Evolutionary conservation across 2,329 filamentous ascomycete genomes (phyloP).

Genomic region (Stagonosporopsis rhizophila): DNA sequence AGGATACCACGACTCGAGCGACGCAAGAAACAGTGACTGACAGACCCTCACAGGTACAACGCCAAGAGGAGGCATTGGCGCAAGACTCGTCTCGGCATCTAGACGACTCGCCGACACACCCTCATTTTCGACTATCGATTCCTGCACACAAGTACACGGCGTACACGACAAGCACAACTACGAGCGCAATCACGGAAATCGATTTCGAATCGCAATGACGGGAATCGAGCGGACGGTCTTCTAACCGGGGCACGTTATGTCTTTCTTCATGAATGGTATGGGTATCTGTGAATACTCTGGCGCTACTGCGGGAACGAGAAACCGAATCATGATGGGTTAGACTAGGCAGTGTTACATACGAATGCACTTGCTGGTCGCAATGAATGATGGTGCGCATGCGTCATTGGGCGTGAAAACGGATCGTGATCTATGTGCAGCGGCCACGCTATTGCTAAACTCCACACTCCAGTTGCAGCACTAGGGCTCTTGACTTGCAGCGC

Average conservation of each 20-base stretch:
- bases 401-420: slow-evolving; percentile 7
- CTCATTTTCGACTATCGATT: slow-evolving; percentile 44
- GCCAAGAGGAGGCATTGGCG: slow-evolving; percentile 99
- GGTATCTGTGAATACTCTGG: slow-evolving; percentile 37
- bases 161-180: slow-evolving; percentile 28
- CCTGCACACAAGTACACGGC: slow-evolving; percentile 23
- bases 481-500: not conserved
- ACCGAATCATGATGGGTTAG: slow-evolving; percentile 45
- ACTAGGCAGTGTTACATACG: slow-evolving; percentile 46
- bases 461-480: not conserved
- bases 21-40: slow-evolving; percentile 18
- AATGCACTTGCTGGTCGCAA: slow-evolving; percentile 45
- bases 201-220: slow-evolving; percentile 35
- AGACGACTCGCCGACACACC: slow-evolving; percentile 64
- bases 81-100: slow-evolving; percentile 99
- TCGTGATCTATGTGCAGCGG: slow-evolving; percentile 5
- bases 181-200: slow-evolving; percentile 42
- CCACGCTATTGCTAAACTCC: not conserved
- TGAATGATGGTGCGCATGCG: slow-evolving; percentile 23
- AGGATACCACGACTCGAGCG: not conserved
- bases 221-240: slow-evolving; percentile 30
- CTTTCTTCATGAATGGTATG: slow-evolving; percentile 22
- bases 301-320: slow-evolving; percentile 48
- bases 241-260: slow-evolving; percentile 29
- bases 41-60: slow-evolving; percentile 79